Base-by-base conservation (phyloP, 441 rosid genomes). In the Jatropha podagrica region DNA sequence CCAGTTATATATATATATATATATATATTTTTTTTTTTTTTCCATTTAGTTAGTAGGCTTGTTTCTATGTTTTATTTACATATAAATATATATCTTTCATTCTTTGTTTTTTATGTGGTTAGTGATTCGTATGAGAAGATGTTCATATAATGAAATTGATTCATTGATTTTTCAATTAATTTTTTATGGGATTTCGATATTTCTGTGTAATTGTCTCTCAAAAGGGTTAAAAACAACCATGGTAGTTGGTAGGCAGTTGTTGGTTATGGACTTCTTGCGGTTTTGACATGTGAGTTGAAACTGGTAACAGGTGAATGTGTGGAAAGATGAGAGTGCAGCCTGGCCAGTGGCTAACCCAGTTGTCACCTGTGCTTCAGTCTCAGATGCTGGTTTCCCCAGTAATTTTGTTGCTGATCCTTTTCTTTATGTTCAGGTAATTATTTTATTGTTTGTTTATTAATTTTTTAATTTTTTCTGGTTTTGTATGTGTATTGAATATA, bases 271-370 rank as follows among this genome's bases (percentile, higher is more conserved):
- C 72, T 72, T n/a, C 5, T 74, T 68, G 17, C 65, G 79, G 61
- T 77, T 74, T 70, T 79, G 79, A 55, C 61, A 48, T 58, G 8
- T 66, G 65, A 54, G 65, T 66, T 70, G 70, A 81, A 71, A 51
- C 77, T 74, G 65, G 70, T 69, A 80, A 73, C 88, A 96, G 99
- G 68, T 77, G 76, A 87, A 89, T 78, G 77, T 86, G 44, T 85
- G 96, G 98, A 91, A 86, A 65, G 87, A 94, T 79, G 88, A 83
- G 61, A 88, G 82, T 79, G 90, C 89, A 27, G 92, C 99, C 4
- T 94, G 98, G 98, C 99, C 97, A 2, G 94, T 96, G 44, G 90
- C 99, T 69, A 92, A 96, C 74, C 99, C 98, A 27, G 88, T 96
- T 71, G 52, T 96, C 74, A 90, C 97, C 69, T 96, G 99, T 80